Evolutionary conservation across 768 basidiomycete genomes (phyloP).

Genomic region (Auriscalpium vulgare): DNA sequence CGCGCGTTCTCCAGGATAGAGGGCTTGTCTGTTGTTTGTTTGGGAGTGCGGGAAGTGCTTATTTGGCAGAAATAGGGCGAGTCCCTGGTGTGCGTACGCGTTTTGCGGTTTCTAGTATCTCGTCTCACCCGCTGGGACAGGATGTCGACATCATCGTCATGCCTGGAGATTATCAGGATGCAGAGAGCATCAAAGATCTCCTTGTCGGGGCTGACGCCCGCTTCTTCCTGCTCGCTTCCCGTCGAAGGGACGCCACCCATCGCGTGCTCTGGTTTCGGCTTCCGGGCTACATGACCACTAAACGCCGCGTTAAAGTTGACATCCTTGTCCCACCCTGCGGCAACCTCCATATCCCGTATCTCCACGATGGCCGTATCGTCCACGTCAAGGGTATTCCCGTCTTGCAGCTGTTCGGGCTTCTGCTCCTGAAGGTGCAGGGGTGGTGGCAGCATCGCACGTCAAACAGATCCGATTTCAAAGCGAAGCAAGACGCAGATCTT

Average conservation of each 20-base stretch:
- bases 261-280: neutral
- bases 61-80: conserved; percentile 1
- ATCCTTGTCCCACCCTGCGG: conserved; percentile 1
- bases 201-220: neutral
- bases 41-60: neutral
- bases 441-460: conserved; percentile 1
- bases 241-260: neutral
- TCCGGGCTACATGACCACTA: neutral
- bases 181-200: neutral
- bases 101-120: too few relatives aligned
- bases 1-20: neutral
- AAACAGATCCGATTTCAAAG: neutral
- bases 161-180: neutral
- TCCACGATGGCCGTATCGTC: neutral
- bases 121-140: neutral
- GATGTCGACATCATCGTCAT: neutral
- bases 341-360: neutral
- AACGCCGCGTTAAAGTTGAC: conserved; percentile 2
- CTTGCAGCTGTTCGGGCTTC: conserved; percentile 2
- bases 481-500: neutral
- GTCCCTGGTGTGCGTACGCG: neutral
- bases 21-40: conserved; percentile 1
- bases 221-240: neutral
- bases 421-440: conserved; percentile 8
- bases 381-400: neutral